Conservation (phyloP, 2,329 filamentous ascomycete genomes). For the Bisporella sp. region DNA sequence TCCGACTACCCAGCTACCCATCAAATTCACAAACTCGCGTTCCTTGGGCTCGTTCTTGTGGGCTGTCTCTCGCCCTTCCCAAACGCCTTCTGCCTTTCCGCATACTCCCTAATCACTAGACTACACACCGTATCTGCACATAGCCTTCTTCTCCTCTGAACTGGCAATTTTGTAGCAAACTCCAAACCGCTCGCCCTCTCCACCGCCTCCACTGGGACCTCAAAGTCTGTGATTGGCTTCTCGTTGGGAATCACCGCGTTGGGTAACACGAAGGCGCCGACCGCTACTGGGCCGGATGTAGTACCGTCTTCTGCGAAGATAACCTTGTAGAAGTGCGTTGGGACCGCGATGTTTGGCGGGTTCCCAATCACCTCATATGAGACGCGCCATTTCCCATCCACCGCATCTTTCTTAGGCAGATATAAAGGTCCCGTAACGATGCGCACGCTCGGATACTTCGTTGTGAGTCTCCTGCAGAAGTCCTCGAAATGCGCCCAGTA, state of each 20-base stretch:
- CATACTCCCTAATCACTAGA: slow-evolving; percentile 75
- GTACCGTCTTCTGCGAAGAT: slow-evolving; percentile 87
- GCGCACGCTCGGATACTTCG: slow-evolving; percentile 75
- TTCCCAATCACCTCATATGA: slow-evolving; percentile 92
- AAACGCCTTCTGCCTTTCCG: slow-evolving; percentile 53
- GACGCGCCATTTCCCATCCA: slow-evolving; percentile 91
- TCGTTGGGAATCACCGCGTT: slow-evolving; percentile 84
- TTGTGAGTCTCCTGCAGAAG: slow-evolving; percentile 81
- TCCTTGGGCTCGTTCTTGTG: slow-evolving; percentile 23
- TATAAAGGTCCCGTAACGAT: slow-evolving; percentile 94
- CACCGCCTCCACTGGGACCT: slow-evolving; percentile 87
- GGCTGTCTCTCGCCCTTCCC: slow-evolving; percentile 15
- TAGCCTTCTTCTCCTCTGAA: slow-evolving; percentile 65
- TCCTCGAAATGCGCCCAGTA: slow-evolving; percentile 99
- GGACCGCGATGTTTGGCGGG: slow-evolving; percentile 90
- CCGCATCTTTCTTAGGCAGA: slow-evolving; percentile 72
- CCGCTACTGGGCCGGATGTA: slow-evolving; percentile 65
- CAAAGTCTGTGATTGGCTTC: slow-evolving; percentile 84
- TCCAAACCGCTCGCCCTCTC: slow-evolving; percentile 89
- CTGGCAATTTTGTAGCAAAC: slow-evolving; percentile 75
- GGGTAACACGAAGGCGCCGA: slow-evolving; percentile 91
- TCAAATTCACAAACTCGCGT: slow-evolving; percentile 12
- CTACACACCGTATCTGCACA: slow-evolving; percentile 84
- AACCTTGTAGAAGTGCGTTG: slow-evolving; percentile 99
- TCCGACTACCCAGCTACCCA: too few relatives aligned